A percentile compares a stretch with the other conserved stretches of the same genome.
Evolutionary conservation across 495 filamentous ascomycete genomes (phyloP).

Genomic region (Talaromyces adpressus): DNA sequence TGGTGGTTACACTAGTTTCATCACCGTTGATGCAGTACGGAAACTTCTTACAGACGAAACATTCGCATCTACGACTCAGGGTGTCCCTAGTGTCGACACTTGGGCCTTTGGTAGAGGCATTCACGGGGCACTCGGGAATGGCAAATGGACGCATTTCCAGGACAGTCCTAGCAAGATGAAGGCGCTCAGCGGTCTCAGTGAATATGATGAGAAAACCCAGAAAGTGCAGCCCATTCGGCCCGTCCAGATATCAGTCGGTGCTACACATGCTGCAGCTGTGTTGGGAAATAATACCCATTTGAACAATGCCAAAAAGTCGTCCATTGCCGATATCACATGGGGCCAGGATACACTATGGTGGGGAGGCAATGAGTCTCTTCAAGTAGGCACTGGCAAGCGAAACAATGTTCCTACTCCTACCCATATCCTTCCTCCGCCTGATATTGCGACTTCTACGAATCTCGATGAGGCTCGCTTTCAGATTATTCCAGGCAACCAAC

Average conservation of each 20-base stretch:
- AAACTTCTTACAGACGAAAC: slow-evolving; percentile 39
- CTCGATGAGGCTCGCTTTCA: slow-evolving; percentile 73
- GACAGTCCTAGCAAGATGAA: slow-evolving; percentile 75
- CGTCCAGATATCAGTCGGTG: slow-evolving; percentile 61
- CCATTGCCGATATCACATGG: slow-evolving; percentile 50
- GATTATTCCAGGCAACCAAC: slow-evolving; percentile 82
- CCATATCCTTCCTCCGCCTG: slow-evolving; percentile 71
- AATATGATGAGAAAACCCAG: slow-evolving; percentile 71
- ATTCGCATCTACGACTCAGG: slow-evolving; percentile 29
- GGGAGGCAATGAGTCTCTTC: slow-evolving; percentile 90
- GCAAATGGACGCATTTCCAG: slow-evolving; percentile 87
- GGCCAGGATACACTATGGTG: slow-evolving; percentile 85
- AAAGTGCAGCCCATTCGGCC: slow-evolving; percentile 70
- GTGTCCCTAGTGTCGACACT: slow-evolving; percentile 61
- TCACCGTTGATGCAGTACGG: slow-evolving; percentile 71
- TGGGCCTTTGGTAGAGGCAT: slow-evolving; percentile 86
- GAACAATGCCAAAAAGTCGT: slow-evolving; percentile 33
- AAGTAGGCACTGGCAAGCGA: slow-evolving; percentile 84
- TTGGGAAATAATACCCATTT: slow-evolving; percentile 72
- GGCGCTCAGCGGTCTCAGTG: slow-evolving; percentile 68
- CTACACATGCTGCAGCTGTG: slow-evolving; percentile 70
- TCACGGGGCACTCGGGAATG: slow-evolving; percentile 72
- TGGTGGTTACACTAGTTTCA: slow-evolving; percentile 79
- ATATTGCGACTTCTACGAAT: slow-evolving; percentile 33
- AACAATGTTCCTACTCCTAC: slow-evolving; percentile 67